Conservation (phyloP, 23 red algal species). For the Gracilaria caudata region DNA sequence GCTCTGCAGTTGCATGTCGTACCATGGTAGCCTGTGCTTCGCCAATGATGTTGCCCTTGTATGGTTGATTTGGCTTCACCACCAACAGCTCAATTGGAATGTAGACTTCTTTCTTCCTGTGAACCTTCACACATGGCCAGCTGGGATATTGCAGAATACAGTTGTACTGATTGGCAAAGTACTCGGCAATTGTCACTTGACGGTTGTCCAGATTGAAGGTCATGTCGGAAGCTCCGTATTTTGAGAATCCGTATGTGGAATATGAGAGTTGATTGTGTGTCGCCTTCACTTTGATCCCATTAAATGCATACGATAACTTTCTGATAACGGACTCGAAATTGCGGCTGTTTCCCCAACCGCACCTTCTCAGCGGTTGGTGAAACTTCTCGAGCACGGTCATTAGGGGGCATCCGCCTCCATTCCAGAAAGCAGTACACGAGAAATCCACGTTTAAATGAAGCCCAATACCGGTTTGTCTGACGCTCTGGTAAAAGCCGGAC, state of each 20-base stretch:
- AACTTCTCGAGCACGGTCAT: slow-evolving; percentile 3
- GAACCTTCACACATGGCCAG: slow-evolving; percentile 46
- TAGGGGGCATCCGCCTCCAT: slow-evolving; percentile 10
- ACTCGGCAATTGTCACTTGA: slow-evolving; percentile 35
- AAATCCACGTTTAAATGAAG: slow-evolving; percentile 37
- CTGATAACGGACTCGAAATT: background rate
- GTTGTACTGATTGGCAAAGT: slow-evolving; percentile 41
- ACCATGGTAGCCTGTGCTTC: slow-evolving; percentile 34
- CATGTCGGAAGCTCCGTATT: background rate
- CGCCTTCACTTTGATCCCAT: slow-evolving; percentile 34
- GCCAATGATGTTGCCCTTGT: background rate
- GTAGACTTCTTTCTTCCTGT: slow-evolving; percentile 38
- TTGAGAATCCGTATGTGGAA: slow-evolving; percentile 48
- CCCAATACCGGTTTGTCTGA: background rate
- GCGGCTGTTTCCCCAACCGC: background rate
- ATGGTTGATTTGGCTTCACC: slow-evolving; percentile 40
- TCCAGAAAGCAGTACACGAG: slow-evolving; percentile 53
- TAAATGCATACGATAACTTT: background rate
- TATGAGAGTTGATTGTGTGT: slow-evolving; percentile 25
- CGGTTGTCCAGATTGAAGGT: slow-evolving; percentile 19
- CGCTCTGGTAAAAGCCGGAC: slow-evolving; percentile 65
- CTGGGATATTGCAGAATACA: background rate
- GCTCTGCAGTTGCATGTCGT: slow-evolving; percentile 9
- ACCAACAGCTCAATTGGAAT: slow-evolving; percentile 64
- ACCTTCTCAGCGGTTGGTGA: background rate